Base-by-base conservation (phyloP, 257 asterid species). In the Capsicum pubescens region DNA sequence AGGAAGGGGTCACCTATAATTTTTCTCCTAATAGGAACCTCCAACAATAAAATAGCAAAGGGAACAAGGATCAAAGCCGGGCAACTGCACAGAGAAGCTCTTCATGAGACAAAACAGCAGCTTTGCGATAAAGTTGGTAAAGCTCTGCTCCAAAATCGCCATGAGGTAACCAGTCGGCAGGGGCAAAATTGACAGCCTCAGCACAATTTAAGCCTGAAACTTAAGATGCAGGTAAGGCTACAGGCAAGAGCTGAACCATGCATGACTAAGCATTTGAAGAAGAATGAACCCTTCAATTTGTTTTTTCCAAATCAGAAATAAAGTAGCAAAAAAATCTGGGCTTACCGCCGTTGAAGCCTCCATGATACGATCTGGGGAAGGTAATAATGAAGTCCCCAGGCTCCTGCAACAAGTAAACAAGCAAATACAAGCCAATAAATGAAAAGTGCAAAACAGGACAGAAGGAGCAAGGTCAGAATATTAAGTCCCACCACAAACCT, bases 141-240 rank as follows among this genome's bases (percentile, higher is more conserved):
- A 94, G 93, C 91, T 95, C 97, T 81, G 98, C 95, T 84, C 99
- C 99, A 89, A 91, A 91, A 86, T 98, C 97, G 81, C 99, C 99
- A 89, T 94, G 93, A 85, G 99, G 99, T 79, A 94, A 90, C 99
- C 99, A 95, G 88, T 95, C 99, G 83, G 98, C 98, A 88, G 99
- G 97, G 64, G 99, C 99, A 87, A 95, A 95, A 89, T 95, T 95
- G 86, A 95, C 99, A 76, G 99, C 99, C 92, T 95, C 99, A 7
- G 99, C 99, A 90, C 99, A 95, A 84, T 95, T 95, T 87, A 95
- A 88, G 80, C 99, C 99, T n/a, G n/a, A n/a, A n/a, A n/a, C n/a
- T n/a, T n/a, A n/a, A n/a, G n/a, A n/a, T n/a, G n/a, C n/a, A n/a
- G n/a, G n/a, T n/a, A n/a, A n/a, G n/a, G n/a, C n/a, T n/a, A n/a